phyloP scores from a whole-genome alignment of 352 stramenopile species.

The Sclerospora graminicola region DNA sequence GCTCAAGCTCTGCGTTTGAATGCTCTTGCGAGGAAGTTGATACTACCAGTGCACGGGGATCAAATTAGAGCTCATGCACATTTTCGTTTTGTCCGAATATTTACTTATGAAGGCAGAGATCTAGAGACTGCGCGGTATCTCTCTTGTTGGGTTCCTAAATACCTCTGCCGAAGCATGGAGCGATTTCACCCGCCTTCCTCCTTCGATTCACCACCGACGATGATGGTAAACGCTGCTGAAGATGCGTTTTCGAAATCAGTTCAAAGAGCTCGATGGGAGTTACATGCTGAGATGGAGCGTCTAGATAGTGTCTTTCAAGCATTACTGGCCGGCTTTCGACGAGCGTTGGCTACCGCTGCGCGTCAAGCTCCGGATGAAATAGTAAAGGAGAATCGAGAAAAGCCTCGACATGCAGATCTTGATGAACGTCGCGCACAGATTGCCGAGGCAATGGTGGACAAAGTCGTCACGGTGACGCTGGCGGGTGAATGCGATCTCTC shows the following conservation, averaged over 20 bases:
- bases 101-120: constrained; percentile 14
- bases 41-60: constrained; percentile 31
- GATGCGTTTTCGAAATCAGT: constrained; percentile 15
- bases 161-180: constrained; percentile 55
- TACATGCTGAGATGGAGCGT: constrained; percentile 12
- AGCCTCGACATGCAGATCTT: constrained; percentile 5
- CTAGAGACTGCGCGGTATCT: constrained; percentile 34
- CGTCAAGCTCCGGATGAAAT: background rate
- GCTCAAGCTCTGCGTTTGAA: constrained; percentile 63
- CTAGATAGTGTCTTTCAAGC: constrained; percentile 23
- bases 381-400: constrained; percentile 5
- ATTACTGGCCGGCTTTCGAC: constrained; percentile 18
- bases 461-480: constrained; percentile 18
- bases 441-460: constrained; percentile 19
- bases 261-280: constrained; percentile 16
- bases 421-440: constrained; percentile 13
- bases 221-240: constrained; percentile 2
- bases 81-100: constrained; percentile 60
- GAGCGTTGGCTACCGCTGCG: background rate
- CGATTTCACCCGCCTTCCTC: constrained; percentile 8
- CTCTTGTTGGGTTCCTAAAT: constrained; percentile 66
- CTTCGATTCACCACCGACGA: background rate
- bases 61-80: constrained; percentile 16
- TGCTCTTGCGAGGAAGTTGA: constrained; percentile 35
- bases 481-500: constrained; percentile 5